Conservation (phyloP, 345 rosid species). For the Theobroma cacao region DNA sequence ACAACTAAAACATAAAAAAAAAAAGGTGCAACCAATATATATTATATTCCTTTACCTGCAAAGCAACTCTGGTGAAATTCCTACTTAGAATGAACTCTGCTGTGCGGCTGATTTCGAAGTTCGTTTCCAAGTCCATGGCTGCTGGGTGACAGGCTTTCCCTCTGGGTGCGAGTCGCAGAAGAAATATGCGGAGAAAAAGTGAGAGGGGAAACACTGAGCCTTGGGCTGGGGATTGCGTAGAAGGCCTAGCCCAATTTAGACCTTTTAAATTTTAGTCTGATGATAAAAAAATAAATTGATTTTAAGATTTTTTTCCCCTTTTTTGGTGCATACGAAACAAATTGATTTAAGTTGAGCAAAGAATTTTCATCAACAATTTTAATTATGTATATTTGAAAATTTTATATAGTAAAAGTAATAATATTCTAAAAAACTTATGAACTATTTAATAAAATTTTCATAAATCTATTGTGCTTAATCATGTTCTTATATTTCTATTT, state of each 20-base stretch:
- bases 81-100: constrained; percentile 59
- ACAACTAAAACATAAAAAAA: not conserved
- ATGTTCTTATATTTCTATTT: no score
- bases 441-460: no score
- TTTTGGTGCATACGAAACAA: no score
- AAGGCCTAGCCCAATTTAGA: not conserved
- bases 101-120: constrained; percentile 50
- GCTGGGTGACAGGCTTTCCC: not conserved
- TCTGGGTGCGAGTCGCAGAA: not conserved
- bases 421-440: no score
- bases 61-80: constrained; percentile 63
- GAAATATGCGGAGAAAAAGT: not conserved
- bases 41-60: constrained; percentile 60
- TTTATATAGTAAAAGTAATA: no score
- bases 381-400: no score
- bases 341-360: no score
- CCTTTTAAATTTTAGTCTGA: no score
- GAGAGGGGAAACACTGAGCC: not conserved
- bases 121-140: constrained; percentile 53
- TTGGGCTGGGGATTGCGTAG: not conserved
- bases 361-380: no score
- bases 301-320: no score
- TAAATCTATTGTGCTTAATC: no score
- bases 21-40: not conserved
- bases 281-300: no score